Percentiles rank a stretch among this genome's conserved stretches.
These are phyloP conservation scores for Aspergillus cejpii DNA, from an alignment of 2,329 filamentous ascomycete genomes.

Conservation along the genomic window DNA sequence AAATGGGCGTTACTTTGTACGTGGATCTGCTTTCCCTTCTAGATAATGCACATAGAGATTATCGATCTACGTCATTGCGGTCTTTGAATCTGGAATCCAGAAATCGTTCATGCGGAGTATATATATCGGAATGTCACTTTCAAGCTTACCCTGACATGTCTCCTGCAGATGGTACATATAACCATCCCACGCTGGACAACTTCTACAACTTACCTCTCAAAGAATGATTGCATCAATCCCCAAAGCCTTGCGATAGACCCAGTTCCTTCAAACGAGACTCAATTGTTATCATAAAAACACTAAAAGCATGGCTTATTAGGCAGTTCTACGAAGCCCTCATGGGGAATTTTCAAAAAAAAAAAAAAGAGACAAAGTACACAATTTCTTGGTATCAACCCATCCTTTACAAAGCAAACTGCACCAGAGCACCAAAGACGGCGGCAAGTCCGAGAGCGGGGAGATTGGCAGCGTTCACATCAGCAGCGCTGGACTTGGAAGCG, in stretches of 20 bases:
- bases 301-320: slow-evolving; percentile 32
- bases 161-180: no score
- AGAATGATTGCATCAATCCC: no score
- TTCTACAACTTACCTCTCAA: no score
- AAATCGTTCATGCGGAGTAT: no score
- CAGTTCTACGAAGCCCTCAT: slow-evolving; percentile 33
- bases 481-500: slow-evolving; percentile 35
- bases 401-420: slow-evolving; percentile 44
- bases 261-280: slow-evolving; percentile 30
- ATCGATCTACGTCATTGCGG: no score
- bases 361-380: slow-evolving; percentile 25
- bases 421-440: slow-evolving; percentile 41
- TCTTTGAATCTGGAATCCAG: no score
- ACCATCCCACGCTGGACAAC: no score
- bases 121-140: no score
- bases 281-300: slow-evolving; percentile 41
- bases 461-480: slow-evolving; percentile 31
- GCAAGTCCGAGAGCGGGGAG: slow-evolving; percentile 38
- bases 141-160: no score
- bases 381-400: slow-evolving; percentile 26
- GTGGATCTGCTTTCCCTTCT: not conserved
- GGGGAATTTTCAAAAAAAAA: slow-evolving; percentile 19
- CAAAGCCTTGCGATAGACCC: no score
- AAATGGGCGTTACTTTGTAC: not conserved
- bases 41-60: not conserved